phyloP scores from a whole-genome alignment of 2,329 filamentous ascomycete genomes.

The Pseudogymnoascus sp. region DNA sequence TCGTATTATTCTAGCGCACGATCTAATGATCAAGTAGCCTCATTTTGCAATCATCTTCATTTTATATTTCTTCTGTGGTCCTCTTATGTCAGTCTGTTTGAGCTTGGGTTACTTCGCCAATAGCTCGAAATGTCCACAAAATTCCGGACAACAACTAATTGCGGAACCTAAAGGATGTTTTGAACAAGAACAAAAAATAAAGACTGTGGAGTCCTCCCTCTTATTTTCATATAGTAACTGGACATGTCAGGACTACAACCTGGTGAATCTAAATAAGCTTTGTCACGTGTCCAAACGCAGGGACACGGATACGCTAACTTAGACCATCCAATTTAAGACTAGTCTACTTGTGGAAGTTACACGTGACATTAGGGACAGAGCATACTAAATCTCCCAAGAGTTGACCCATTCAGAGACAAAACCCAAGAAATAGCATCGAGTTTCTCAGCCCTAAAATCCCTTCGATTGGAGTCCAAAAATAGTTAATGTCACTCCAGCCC shows the following conservation, averaged over 20 bases:
- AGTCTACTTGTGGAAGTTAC: not conserved
- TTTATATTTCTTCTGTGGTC: not conserved
- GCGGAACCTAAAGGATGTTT: no score
- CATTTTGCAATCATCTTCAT: not conserved
- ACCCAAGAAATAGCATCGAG: not conserved
- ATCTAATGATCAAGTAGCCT: not conserved
- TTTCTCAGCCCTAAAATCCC: not conserved
- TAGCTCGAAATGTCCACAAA: not conserved
- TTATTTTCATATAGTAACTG: not conserved
- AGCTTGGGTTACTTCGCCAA: not conserved
- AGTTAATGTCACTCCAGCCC: not conserved
- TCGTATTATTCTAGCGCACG: not conserved
- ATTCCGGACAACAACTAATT: not conserved
- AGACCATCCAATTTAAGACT: not conserved
- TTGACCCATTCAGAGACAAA: not conserved
- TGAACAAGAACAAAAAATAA: not conserved
- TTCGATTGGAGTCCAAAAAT: not conserved
- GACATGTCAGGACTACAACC: not conserved
- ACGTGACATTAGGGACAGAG: not conserved
- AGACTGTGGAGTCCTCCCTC: not conserved
- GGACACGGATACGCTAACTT: not conserved
- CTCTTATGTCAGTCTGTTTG: not conserved
- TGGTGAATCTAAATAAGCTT: not conserved
- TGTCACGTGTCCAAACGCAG: not conserved
- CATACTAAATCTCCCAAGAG: not conserved